phyloP scores from a whole-genome alignment of 2,329 filamentous ascomycete species.

The Penicillium sp. region DNA sequence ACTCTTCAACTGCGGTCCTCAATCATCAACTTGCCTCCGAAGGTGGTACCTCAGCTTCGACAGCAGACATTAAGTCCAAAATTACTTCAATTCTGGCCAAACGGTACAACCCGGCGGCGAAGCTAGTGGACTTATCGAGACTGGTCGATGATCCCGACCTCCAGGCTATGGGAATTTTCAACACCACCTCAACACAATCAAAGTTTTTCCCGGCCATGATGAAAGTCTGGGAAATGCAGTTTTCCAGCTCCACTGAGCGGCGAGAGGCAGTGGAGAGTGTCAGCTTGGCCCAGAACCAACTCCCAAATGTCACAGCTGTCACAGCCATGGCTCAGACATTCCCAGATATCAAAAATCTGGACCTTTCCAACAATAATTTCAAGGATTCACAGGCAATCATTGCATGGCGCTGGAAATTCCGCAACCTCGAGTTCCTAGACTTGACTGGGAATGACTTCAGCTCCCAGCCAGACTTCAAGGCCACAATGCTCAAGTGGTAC shows the following conservation, averaged over 20 bases:
- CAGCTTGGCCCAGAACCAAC: conserved; percentile 77
- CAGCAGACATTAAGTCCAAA: conserved; percentile 66
- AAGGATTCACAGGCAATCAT: conserved; percentile 68
- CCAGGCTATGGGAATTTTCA: conserved; percentile 75
- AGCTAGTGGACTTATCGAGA: conserved; percentile 81
- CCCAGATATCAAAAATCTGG: conserved; percentile 83
- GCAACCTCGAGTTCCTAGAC: conserved; percentile 77
- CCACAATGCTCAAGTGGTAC: conserved; percentile 79
- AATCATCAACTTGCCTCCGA: conserved; percentile 29
- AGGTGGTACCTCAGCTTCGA: conserved; percentile 48
- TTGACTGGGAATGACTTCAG: conserved; percentile 77
- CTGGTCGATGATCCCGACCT: conserved; percentile 75
- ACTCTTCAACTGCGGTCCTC: conserved; percentile 28
- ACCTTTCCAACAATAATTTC: conserved; percentile 84
- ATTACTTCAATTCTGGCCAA: conserved; percentile 72
- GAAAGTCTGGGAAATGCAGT: conserved; percentile 78
- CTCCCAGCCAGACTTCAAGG: conserved; percentile 62
- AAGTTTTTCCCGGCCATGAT: conserved; percentile 95
- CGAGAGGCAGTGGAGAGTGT: conserved; percentile 80
- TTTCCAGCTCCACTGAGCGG: conserved; percentile 73
- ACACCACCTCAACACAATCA: conserved; percentile 69
- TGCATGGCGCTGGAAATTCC: conserved; percentile 80
- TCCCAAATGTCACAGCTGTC: conserved; percentile 73
- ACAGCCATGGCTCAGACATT: conserved; percentile 77
- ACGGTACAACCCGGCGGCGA: conserved; percentile 72